Conservation (phyloP, 2,329 filamentous ascomycete species). For the Fusarium pseudograminearum region DNA sequence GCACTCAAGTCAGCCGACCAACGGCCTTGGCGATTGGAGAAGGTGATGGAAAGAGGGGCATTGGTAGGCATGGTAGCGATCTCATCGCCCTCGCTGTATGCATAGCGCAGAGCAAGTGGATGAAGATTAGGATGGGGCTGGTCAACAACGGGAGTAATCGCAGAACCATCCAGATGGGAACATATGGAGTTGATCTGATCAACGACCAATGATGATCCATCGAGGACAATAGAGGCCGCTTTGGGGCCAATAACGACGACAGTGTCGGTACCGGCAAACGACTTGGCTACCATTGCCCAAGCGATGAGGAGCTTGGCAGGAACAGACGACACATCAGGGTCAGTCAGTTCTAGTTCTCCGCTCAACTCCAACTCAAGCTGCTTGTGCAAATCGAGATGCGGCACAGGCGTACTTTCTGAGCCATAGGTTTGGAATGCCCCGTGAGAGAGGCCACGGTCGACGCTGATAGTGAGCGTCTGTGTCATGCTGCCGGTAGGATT, state of each 20-base stretch:
- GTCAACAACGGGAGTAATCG: background rate
- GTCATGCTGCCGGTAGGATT: constrained; percentile 7
- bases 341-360: too few species aligned
- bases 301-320: background rate
- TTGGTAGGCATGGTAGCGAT: background rate
- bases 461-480: constrained; percentile 17
- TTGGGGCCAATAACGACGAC: background rate
- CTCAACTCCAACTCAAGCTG: background rate
- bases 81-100: background rate
- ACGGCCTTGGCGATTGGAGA: background rate
- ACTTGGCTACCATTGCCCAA: background rate
- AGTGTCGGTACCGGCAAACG: background rate
- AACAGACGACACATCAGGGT: background rate
- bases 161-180: constrained; percentile 3
- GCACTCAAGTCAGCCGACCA: background rate
- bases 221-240: background rate
- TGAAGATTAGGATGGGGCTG: background rate
- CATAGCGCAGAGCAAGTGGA: background rate
- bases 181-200: background rate
- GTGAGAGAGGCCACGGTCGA: constrained; percentile 1
- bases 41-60: background rate
- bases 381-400: background rate
- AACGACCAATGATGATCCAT: background rate
- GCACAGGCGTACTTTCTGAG: background rate
- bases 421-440: constrained; percentile 1